Conservation (phyloP, 139 green algal species). For the Coelastrella sp. region DNA sequence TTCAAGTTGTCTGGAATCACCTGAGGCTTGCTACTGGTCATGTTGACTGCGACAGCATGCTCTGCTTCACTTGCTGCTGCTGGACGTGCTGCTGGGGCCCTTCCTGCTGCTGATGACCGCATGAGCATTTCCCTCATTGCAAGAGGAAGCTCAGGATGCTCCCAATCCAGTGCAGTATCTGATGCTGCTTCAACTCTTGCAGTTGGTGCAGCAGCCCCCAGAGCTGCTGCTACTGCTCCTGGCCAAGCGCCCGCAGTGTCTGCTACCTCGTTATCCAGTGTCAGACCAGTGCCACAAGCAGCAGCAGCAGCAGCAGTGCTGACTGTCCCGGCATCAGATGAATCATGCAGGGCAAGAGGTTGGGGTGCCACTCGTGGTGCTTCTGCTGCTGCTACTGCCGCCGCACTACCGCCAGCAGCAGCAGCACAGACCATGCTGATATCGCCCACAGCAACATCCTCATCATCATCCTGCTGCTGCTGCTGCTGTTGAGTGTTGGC, state of each 20-base stretch:
- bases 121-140: neutral
- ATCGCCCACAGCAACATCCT: neutral
- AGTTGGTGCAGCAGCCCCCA: neutral
- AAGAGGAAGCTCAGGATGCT: neutral
- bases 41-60: too few species aligned
- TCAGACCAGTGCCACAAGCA: too few species aligned
- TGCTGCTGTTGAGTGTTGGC: neutral
- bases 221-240: neutral
- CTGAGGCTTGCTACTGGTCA: too few species aligned
- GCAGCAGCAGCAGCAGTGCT: too few species aligned
- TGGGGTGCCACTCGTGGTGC: too few species aligned
- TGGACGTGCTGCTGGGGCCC: neutral
- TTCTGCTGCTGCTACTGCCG: neutral
- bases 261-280: too few species aligned
- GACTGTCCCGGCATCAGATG: too few species aligned
- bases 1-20: too few species aligned
- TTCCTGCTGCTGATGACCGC: neutral
- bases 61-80: too few species aligned
- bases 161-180: neutral
- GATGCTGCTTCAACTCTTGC: neutral
- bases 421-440: neutral
- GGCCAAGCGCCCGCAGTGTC: neutral
- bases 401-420: neutral
- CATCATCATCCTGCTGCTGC: neutral
- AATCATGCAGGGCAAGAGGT: too few species aligned